Evolutionary conservation across 2,329 filamentous ascomycete species (phyloP).

Genomic region (Monosporascus sp.): DNA sequence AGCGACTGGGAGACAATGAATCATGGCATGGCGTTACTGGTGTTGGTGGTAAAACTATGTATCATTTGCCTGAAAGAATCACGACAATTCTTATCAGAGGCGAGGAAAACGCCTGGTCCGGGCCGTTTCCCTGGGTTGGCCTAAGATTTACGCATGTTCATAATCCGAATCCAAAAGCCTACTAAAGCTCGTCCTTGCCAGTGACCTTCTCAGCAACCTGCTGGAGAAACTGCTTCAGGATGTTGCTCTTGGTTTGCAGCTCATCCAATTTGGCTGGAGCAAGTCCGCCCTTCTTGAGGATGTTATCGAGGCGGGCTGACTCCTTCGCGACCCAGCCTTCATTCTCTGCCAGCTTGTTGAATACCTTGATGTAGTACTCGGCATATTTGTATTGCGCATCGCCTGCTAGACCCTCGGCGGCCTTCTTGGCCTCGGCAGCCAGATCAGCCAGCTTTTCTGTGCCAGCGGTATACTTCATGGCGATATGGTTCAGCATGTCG

Average conservation of each 20-base stretch:
- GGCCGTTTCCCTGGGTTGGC: not conserved
- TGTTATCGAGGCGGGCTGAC: conserved; percentile 68
- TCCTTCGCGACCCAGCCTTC: conserved; percentile 81
- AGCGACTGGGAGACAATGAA: not conserved
- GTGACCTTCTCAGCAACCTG: conserved; percentile 49
- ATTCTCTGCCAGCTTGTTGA: conserved; percentile 76
- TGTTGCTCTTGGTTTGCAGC: conserved; percentile 78
- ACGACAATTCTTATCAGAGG: not conserved
- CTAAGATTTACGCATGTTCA: not conserved
- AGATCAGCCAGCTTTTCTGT: conserved; percentile 58
- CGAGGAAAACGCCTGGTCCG: not conserved
- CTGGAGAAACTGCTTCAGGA: conserved; percentile 70
- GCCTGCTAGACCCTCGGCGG: conserved; percentile 59
- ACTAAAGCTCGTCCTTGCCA: conserved; percentile 60
- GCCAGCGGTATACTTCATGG: conserved; percentile 62
- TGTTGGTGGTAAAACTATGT: conserved; percentile 6
- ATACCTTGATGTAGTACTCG: conserved; percentile 89
- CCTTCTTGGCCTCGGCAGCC: conserved; percentile 65
- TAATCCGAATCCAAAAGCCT: not conserved
- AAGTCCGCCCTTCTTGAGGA: conserved; percentile 81
- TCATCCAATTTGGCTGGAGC: conserved; percentile 85
- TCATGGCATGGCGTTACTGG: conserved; percentile 16
- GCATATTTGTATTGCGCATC: conserved; percentile 68
- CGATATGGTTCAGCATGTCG: conserved; percentile 67
- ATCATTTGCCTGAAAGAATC: conserved; percentile 4